Base-by-base conservation (phyloP, 2,329 filamentous ascomycete genomes). In the Davidsoniella australis region DNA sequence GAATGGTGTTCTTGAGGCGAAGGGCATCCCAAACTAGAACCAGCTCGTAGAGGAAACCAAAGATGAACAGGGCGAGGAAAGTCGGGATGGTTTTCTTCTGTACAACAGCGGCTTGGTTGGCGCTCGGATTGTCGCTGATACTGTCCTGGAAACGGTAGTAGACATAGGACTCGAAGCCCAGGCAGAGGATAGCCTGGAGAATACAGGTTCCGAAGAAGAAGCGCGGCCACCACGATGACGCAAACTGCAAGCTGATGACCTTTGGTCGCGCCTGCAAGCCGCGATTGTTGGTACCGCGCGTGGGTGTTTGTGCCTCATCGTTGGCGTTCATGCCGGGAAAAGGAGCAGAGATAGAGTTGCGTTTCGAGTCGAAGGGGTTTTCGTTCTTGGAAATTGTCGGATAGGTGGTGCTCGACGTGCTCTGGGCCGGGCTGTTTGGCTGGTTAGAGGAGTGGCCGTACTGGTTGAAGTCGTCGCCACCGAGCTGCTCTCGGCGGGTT, bases 1-100 rank as follows among this genome's bases (percentile, higher is more conserved):
- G 91, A 70, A 98, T 98, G 9, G 91, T 98, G 67, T 98, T 98
- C 66, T 95, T 95, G 61, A 89, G 72, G 55, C 87, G 80, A 52
- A 98, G 71, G 14, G 89, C 91, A 68, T 98, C 91, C 74, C 87
- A 96, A 10, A 91, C 84, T 48, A 98, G 71, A 24, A 93, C 68
- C 29, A 96, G 68, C 61, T 94, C 80, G 67, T 96, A 98, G 51
- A 98, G 65, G 67, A 94, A 96, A 54, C 86, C 91, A 63, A 98
- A 95, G 63, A 95, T 94, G 70, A 96, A 94, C 43, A 98, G 77
- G 20, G 89, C 86, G 52, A 98, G 72, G 66, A 95, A 96, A 37
- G 89, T 96, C 23, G 91, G 89, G 55, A 98, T 94, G 0, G 88
- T 80, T 60, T 72, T 74, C 57, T 72, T 70, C 54, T 77, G 72